A percentile compares a stretch with the other conserved stretches of the same genome.
phyloP scores from a whole-genome alignment of 148 eudicot species.

The Cornus kousa region DNA sequence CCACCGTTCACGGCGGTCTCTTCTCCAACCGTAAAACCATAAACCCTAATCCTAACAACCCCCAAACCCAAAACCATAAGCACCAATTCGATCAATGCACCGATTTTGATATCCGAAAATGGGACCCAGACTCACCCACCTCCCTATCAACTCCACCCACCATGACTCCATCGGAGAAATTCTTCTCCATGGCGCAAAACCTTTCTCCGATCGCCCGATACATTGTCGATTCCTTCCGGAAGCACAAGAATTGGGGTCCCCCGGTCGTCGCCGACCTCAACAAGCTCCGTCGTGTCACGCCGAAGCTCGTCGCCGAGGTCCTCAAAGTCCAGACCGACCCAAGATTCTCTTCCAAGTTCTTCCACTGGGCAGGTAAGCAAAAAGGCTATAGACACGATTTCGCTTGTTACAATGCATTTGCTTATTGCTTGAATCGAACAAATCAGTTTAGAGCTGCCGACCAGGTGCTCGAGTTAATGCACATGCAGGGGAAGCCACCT shows the following conservation, averaged over 20 bases:
- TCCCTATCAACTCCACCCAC: slow-evolving; percentile 4
- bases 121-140: slow-evolving; percentile 60
- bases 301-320: slow-evolving; percentile 76
- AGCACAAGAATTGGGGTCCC: slow-evolving; percentile 69
- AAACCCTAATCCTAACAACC: slow-evolving; percentile 22
- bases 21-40: slow-evolving; percentile 76
- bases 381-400: slow-evolving; percentile 83
- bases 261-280: slow-evolving; percentile 56
- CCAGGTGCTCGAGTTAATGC: slow-evolving; percentile 91
- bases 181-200: slow-evolving; percentile 51
- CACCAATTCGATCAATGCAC: slow-evolving; percentile 27
- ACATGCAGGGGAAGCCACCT: slow-evolving; percentile 80
- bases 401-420: slow-evolving; percentile 78
- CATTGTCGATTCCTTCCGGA: slow-evolving; percentile 74
- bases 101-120: slow-evolving; percentile 51
- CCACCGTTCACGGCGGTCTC: slow-evolving; percentile 78
- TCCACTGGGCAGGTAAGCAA: slow-evolving; percentile 98
- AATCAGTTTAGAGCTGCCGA: slow-evolving; percentile 82
- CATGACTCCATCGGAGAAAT: slow-evolving; percentile 45
- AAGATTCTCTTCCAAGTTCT: slow-evolving; percentile 63
- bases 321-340: slow-evolving; percentile 71
- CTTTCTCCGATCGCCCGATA: slow-evolving; percentile 82
- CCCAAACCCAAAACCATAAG: slow-evolving; percentile 38
- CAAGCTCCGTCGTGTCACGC: slow-evolving; percentile 76
- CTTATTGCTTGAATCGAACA: slow-evolving; percentile 70